Base-by-base conservation (phyloP, 371 early-diverging fungal species). In the Mortierella sp. region DNA sequence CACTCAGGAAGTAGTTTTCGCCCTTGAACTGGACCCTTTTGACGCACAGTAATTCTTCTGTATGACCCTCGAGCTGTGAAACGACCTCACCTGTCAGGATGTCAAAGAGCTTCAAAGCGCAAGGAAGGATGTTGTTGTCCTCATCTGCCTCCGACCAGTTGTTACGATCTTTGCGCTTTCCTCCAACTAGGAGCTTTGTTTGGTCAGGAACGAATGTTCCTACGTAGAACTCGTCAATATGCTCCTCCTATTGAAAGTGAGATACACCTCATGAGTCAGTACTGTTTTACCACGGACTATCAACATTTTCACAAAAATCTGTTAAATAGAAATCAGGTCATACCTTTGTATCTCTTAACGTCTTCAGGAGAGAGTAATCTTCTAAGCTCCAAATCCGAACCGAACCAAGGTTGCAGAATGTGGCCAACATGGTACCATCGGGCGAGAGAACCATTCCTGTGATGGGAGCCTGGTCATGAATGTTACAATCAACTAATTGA, bases 151-250 rank as follows among this genome's bases (percentile, higher is more conserved):
- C 86, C 2, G 92, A 93, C 95, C 96, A 96, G 41, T 88, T 82
- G 66, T 88, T 85, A 19, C 95, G 86, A 66, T 96, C 95, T 70
- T 96, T 96, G 26, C 92, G 80, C 75, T 93, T 93, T 43, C 93
- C 93, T 1, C 88, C 93, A 7, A 87, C 86, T n/a, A 89, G 72
- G 5, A 93, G 56, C 32, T 81, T 70, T 31, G 79, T 79, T 14
- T 86, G 83, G 60, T 86, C 80, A 1, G 85, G 83, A 2, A 82
- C 81, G 52, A 95, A 93, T 31, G 88, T 82, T 12, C 96, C 96
- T 19, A 90, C 89, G 55, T 91, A 95, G 59, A 91, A 95, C 67
- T 96, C 97, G 69, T 96, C 97, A 70, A 96, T 95, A 54, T 95
- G 84, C 7, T 80, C 59, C 72, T 96, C 97, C 56, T 83, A 41